These are phyloP conservation scores for Acer negundo DNA, from an alignment of 345 rosid genomes.

Conservation along the genomic window DNA sequence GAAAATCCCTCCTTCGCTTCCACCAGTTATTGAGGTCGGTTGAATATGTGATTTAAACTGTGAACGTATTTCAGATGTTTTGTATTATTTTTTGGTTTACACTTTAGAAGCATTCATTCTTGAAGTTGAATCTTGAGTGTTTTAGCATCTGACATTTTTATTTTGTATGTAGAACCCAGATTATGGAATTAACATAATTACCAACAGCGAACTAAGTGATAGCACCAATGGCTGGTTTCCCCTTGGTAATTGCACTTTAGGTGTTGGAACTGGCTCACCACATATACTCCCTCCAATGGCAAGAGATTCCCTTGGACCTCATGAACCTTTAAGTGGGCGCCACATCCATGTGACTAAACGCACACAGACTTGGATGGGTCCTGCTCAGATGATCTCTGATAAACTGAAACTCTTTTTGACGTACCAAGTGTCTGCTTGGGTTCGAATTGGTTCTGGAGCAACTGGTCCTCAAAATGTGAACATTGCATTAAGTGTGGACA, in stretches of 20 bases:
- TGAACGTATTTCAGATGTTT: neutral
- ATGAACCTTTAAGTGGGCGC: conserved; percentile 72
- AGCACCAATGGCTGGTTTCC: conserved; percentile 89
- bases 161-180: conserved; percentile 54
- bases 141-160: conserved; percentile 14
- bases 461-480: conserved; percentile 77
- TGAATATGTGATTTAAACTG: neutral
- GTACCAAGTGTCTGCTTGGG: conserved; percentile 96
- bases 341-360: conserved; percentile 73
- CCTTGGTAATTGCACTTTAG: conserved; percentile 76
- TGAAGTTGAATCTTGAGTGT: neutral
- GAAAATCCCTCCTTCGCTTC: conserved; percentile 59
- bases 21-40: conserved; percentile 71
- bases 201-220: conserved; percentile 62
- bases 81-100: neutral
- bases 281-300: conserved; percentile 81
- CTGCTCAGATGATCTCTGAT: conserved; percentile 87
- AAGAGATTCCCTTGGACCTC: conserved; percentile 67
- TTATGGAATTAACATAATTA: conserved; percentile 70
- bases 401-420: conserved; percentile 73
- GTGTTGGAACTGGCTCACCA: conserved; percentile 75
- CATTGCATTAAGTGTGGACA: conserved; percentile 81
- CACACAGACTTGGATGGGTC: conserved; percentile 97
- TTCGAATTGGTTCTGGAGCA: conserved; percentile 58
- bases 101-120: conserved; percentile 10